Percentiles rank a stretch among this genome's conserved stretches.
These are phyloP conservation scores for Phylloporus sp. DNA, from an alignment of 768 basidiomycete genomes.

Conservation along the genomic window DNA sequence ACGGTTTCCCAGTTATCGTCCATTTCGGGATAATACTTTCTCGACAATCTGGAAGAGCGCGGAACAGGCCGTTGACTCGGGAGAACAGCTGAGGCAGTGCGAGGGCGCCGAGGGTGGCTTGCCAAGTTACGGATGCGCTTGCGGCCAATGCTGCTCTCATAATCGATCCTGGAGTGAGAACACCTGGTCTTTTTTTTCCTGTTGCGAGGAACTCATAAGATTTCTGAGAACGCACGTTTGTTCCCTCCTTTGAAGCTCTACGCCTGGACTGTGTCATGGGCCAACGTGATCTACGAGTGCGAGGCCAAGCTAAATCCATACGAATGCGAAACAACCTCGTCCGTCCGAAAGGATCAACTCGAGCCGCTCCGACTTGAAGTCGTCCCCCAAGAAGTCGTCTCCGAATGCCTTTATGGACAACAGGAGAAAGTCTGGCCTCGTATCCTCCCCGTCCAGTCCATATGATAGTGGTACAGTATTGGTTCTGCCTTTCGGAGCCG, in stretches of 20 bases:
- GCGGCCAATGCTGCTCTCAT: background rate
- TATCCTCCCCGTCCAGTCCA: conserved; percentile 5
- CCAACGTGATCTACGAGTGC: background rate
- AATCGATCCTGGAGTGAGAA: too few relatives aligned
- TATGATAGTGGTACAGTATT: conserved; percentile 32
- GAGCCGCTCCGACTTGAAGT: background rate
- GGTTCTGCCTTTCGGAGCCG: background rate
- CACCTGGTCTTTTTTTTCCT: too few relatives aligned
- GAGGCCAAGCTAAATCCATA: background rate
- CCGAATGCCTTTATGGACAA: background rate
- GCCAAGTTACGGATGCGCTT: background rate
- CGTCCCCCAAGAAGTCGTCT: background rate
- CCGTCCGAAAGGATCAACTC: background rate
- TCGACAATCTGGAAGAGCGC: too few relatives aligned
- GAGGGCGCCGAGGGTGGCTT: background rate
- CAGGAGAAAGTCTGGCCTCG: conserved; percentile 4
- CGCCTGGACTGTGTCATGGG: background rate
- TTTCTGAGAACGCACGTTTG: too few relatives aligned
- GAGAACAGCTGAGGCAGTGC: background rate
- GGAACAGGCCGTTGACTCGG: too few relatives aligned
- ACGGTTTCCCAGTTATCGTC: too few relatives aligned
- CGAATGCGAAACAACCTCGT: background rate
- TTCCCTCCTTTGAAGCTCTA: too few relatives aligned
- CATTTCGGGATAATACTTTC: too few relatives aligned
- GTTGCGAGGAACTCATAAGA: too few relatives aligned